These are phyloP conservation scores for Botrytis squamosa DNA, from an alignment of 2,329 filamentous ascomycete species.

Conservation along the genomic window DNA sequence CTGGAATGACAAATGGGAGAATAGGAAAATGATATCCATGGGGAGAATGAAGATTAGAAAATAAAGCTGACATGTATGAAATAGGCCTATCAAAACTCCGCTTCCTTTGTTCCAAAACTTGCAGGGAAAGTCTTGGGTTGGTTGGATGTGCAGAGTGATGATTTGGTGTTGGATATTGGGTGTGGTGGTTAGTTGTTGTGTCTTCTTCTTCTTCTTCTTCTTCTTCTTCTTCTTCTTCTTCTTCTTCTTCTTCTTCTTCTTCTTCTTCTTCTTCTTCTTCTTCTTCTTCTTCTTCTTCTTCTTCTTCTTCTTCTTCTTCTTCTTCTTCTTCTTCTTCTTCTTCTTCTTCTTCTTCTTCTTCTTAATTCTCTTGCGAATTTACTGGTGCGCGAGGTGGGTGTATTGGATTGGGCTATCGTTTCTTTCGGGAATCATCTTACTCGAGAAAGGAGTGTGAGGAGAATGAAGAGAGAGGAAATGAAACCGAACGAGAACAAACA, in stretches of 20 bases:
- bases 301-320: too few relatives aligned
- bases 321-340: too few relatives aligned
- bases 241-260: too few relatives aligned
- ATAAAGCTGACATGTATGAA: background rate
- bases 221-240: too few relatives aligned
- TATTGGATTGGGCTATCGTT: background rate
- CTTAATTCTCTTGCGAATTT: too few relatives aligned
- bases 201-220: too few relatives aligned
- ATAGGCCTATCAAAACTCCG: slow-evolving; percentile 56
- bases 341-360: too few relatives aligned
- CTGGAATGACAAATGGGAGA: too few relatives aligned
- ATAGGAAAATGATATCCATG: background rate
- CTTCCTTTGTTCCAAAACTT: slow-evolving; percentile 63
- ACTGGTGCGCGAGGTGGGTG: background rate
- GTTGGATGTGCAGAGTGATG: slow-evolving; percentile 57
- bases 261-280: too few relatives aligned
- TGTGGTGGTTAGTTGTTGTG: slow-evolving; percentile 47
- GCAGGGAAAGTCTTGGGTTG: slow-evolving; percentile 57
- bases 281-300: too few relatives aligned
- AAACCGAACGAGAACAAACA: background rate
- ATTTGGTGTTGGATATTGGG: slow-evolving; percentile 60
- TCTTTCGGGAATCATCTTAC: background rate
- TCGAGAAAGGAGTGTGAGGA: background rate
- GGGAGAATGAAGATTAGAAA: background rate
- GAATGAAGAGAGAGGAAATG: background rate